Percentiles rank a stretch among this genome's conserved stretches.
These are phyloP conservation scores for Cutaneotrichosporon sp. DNA, from an alignment of 1,284 basidiomycete genomes.

Conservation along the genomic window DNA sequence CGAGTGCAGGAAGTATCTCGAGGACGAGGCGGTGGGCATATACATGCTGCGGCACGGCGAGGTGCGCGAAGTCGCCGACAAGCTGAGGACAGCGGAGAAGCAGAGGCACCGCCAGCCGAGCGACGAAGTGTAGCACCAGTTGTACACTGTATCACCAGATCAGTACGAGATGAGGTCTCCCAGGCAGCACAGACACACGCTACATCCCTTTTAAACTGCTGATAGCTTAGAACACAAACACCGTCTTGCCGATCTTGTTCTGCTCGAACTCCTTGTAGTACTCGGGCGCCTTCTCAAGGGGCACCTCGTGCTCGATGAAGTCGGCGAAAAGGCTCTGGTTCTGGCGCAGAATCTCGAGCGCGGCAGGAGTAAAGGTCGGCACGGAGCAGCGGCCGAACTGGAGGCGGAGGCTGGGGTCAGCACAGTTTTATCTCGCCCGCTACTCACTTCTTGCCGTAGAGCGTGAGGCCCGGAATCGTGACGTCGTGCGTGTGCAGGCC, in stretches of 20 bases:
- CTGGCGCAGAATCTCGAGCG: constrained; percentile 64
- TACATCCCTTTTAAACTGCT: background rate
- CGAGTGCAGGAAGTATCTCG: constrained; percentile 36
- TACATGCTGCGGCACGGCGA: constrained; percentile 28
- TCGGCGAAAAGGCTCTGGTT: constrained; percentile 44
- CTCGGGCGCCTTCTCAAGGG: constrained; percentile 46
- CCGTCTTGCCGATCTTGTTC: constrained; percentile 51
- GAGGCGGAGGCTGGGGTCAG: constrained; percentile 29
- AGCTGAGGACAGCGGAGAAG: too few relatives aligned
- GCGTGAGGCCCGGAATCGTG: constrained; percentile 54
- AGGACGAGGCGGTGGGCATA: constrained; percentile 44
- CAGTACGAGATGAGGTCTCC: too few relatives aligned
- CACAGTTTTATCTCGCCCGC: background rate
- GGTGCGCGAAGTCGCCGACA: constrained; percentile 2
- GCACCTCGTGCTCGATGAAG: constrained; percentile 50
- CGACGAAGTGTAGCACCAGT: too few relatives aligned
- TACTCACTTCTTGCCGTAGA: constrained; percentile 73
- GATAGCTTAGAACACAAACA: constrained; percentile 36
- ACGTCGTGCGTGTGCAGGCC: constrained; percentile 60
- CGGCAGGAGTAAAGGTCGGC: constrained; percentile 71
- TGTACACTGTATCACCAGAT: too few relatives aligned
- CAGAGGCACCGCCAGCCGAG: too few relatives aligned
- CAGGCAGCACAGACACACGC: background rate
- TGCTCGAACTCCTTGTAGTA: constrained; percentile 51
- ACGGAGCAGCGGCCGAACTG: constrained; percentile 78